Evolutionary conservation across 345 rosid genomes (phyloP), one percentile per base, ranked within the genome.

Genomic region (Clausena lansium): DNA sequence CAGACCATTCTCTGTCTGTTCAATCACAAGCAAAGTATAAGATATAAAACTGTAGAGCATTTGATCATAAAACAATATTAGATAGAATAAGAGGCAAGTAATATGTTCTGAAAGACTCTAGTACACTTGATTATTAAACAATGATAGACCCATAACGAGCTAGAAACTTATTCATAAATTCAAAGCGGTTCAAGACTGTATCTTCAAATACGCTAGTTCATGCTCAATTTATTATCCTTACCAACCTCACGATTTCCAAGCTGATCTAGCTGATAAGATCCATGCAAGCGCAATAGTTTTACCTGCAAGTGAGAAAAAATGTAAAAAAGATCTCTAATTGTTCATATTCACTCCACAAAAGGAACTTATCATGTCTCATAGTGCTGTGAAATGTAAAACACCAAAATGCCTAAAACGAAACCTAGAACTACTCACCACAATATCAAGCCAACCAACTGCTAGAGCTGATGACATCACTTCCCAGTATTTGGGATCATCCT

Each of bases 361-460:
- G 3, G 7, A 35, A 65, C 25, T 36, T 63, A 77, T 17, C 45
- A 2, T 20, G 47, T 58, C 39, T 73, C 64, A 67, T 62, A 80
- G 11, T 58, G 70, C 35, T 64, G 33, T 66, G 4, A 32, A 33
- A 39, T 73, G 58, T 6, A 68, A 78, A 58, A 50, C 13, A 64
- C 64, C 66, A 74, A 45, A 33, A 59, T 41, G 80, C 35, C 50
- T 36, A 41, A 67, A 80, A 45, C 13, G 64, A 73, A 52, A 22
- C 22, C 13, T n/a, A 36, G 69, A 54, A 78, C 27, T 36, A 82
- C 94, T 59, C 70, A 96, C 97, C 88, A 89, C 97, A 62, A 90
- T 94, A 80, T 94, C 95, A 61, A 92, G 86, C 98, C 98, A 96
- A 76, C 99, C 99, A 84, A 96, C 89, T 54, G 96, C 91, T 41